Evolutionary conservation across 495 filamentous ascomycete genomes (phyloP), one percentile per base, ranked within the genome.

Genomic region (Penicillium coffeae): DNA sequence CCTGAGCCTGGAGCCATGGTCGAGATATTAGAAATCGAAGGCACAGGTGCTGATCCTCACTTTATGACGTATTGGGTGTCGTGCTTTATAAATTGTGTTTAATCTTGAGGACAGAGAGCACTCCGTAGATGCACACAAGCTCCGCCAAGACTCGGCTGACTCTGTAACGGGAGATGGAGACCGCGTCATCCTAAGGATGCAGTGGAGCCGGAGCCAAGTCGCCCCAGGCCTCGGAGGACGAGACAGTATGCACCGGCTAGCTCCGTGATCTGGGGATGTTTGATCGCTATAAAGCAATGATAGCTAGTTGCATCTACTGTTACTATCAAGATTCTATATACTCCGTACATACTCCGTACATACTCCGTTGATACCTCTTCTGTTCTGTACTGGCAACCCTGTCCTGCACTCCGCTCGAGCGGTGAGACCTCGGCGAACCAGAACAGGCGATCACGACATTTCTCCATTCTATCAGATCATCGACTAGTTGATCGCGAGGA

Each of bases 391-490:
- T n/a, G n/a, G n/a, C n/a, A n/a, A n/a, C n/a, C n/a, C n/a, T 30
- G 4, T 5, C 25, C 4, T 30, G 25, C 3, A 7, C 13, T 16
- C 38, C 19, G 1, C 32, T 16, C 27, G 32, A 37, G 33, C 44
- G 44, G 44, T 38, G 44, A 34, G 25, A 18, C 12, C 47, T 51
- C 34, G 60, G 55, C 65, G 51, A 66, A 70, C 59, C 55, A 70
- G 47, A 61, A 37, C 14, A 15, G 41, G 57, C 65, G 63, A 75
- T 75, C 68, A 72, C 72, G 72, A 73, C 70, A 75, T 75, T 72
- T 72, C 68, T 67, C 69, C 72, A 72, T 72, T 65, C 52, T 60
- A 75, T 75, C 68, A 72, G 65, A 70, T 71, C 69, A 73, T 73
- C 66, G 56, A 57, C 60, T 62, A 71, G 60, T 40, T 38, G 48